Percentiles rank a stretch among this genome's conserved stretches.
Evolutionary conservation across 1,139 yeast genomes (phyloP).

Genomic region (Yamadazyma blattariae): DNA sequence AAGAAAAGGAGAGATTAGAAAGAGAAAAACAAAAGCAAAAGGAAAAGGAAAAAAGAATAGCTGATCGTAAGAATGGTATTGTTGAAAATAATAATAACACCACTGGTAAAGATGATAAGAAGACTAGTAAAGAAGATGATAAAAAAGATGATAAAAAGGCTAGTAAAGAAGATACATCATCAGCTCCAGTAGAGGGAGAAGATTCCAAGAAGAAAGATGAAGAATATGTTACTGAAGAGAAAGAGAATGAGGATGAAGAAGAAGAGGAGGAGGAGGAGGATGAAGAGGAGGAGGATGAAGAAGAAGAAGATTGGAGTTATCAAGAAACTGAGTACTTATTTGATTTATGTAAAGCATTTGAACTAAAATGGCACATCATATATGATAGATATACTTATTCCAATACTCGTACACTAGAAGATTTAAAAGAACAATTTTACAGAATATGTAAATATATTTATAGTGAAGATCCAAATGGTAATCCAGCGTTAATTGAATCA

Average conservation of each 20-base stretch:
- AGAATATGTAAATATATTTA: conserved; percentile 36
- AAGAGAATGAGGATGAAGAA: conserved; percentile 4
- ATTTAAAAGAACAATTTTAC: conserved; percentile 80
- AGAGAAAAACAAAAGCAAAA: conserved; percentile 6
- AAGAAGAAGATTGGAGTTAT: conserved; percentile 55
- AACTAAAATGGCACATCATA: conserved; percentile 84
- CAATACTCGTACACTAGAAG: conserved; percentile 56
- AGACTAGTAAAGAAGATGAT: conserved; percentile 3
- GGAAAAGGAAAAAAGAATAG: conserved; percentile 10
- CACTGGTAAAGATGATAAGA: conserved; percentile 8
- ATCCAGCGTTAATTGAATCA: conserved; percentile 47
- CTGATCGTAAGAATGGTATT: conserved; percentile 6
- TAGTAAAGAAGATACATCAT: conserved; percentile 1
- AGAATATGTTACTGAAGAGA: conserved; percentile 6
- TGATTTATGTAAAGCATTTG: conserved; percentile 68
- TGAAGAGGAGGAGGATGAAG: conserved; percentile 6
- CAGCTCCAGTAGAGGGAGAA: conserved; percentile 1
- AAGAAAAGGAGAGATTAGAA: conserved; percentile 7
- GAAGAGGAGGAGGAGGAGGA: conserved; percentile 6
- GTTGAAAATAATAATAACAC: conserved; percentile 3
- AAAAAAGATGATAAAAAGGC: conserved; percentile 1
- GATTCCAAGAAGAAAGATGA: conserved; percentile 1
- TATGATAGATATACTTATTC: conserved; percentile 63
- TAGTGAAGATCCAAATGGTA: conserved; percentile 46
- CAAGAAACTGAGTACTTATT: conserved; percentile 78